Evolutionary conservation across 2,329 filamentous ascomycete genomes (phyloP), one percentile per base, ranked within the genome.

Genomic region (Bipolaris bicolor): DNA sequence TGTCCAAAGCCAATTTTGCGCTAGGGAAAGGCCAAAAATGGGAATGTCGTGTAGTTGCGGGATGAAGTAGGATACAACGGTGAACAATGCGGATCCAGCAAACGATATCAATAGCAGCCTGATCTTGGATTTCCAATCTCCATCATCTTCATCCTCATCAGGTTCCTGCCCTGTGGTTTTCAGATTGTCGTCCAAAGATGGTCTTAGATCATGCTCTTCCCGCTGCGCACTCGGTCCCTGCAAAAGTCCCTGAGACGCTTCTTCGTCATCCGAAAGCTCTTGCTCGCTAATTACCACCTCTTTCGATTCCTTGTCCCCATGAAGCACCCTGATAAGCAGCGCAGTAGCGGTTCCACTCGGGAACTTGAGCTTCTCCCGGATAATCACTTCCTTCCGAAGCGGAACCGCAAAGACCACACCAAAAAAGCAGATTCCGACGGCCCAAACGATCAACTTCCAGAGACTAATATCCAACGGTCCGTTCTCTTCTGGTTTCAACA

Each of bases 341-440:
- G 95, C 95, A 1, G 95, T 98, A 47, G 95, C 96, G 53, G 96
- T 98, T 1, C 95, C 95, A 68, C 91, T 96, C 0, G 95, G 95
- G 67, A 99, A 99, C 72, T 91, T 95, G 56, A 99, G 79, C 73
- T 93, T 90, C 79, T 99, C 95, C 55, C 90, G 81, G 53, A 99
- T 91, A 59, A 99, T 96, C 52, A 98, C 93, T 78, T 99, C 92
- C 54, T 88, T 90, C 45, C 95, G 85, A 52, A 98, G 73, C 0
- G 95, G 95, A 13, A 99, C 94, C 0, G 93, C 95, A 79, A 99
- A 98, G 1, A 98, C 89, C 1, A 98, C 95, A 0, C 95, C 95
- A 73, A 99, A 99, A 71, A 98, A 94, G 73, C 93, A 97, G 15
- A 99, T 85, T 0, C 95, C 95, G 52, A 99, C 76, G 24, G 92